A percentile compares a stretch with the other conserved stretches of the same genome.
Conservation (phyloP, 2,329 filamentous ascomycete species). For the Cladosporium sp. region DNA sequence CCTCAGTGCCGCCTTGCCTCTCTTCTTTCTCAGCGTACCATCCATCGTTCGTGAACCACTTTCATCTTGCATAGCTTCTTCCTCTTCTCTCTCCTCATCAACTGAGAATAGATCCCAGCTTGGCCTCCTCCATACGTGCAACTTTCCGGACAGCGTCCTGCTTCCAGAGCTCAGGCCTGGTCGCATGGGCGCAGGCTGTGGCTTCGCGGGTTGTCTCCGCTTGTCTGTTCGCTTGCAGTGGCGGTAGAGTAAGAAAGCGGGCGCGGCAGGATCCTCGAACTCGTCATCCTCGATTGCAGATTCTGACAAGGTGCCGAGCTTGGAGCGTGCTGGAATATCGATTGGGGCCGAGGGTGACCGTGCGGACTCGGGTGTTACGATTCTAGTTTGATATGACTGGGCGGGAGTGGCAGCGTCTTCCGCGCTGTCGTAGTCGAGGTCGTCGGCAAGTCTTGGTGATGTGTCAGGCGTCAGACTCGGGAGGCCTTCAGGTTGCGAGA, state of each 20-base stretch:
- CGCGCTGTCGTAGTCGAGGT: constrained; percentile 29
- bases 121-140: constrained; percentile 34
- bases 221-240: constrained; percentile 13
- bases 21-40: constrained; percentile 7
- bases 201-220: not conserved
- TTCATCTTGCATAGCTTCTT: constrained; percentile 20
- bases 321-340: constrained; percentile 4
- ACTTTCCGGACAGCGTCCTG: constrained; percentile 34
- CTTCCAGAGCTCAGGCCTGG: constrained; percentile 31
- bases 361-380: not conserved
- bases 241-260: constrained; percentile 30
- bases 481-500: constrained; percentile 21
- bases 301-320: constrained; percentile 8
- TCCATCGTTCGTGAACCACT: not conserved
- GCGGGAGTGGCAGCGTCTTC: not conserved
- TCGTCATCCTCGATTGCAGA: constrained; percentile 23
- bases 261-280: constrained; percentile 25
- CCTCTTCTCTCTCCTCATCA: constrained; percentile 30
- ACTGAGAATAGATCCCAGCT: constrained; percentile 31
- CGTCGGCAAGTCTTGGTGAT: constrained; percentile 33
- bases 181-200: constrained; percentile 17
- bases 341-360: constrained; percentile 4
- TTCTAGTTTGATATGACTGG: constrained; percentile 5
- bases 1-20: not conserved
- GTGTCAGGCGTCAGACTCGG: constrained; percentile 36